These are phyloP conservation scores for Rhizopogon salebrosus DNA, from an alignment of 768 basidiomycete species.

Conservation along the genomic window DNA sequence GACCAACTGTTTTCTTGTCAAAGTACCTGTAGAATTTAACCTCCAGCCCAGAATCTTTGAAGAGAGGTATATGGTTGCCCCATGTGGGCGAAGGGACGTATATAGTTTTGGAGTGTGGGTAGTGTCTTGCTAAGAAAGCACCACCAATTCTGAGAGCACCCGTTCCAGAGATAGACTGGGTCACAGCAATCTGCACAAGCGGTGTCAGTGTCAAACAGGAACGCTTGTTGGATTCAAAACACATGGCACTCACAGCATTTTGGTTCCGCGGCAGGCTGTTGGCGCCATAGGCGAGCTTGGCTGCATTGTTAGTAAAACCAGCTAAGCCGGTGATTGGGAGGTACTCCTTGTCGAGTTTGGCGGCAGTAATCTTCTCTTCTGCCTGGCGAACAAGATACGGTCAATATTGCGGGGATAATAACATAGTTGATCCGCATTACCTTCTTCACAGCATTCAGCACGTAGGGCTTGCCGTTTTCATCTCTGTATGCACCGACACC, in stretches of 20 bases:
- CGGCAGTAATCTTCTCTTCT: constrained; percentile 62
- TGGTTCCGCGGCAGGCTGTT: constrained; percentile 69
- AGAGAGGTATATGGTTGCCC: constrained; percentile 95
- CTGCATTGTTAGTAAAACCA: constrained; percentile 81
- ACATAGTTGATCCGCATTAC: constrained; percentile 31
- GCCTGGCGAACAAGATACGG: constrained; percentile 41
- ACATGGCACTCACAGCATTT: constrained; percentile 53
- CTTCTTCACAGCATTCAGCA: constrained; percentile 85
- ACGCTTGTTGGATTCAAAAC: background rate
- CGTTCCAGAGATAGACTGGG: constrained; percentile 96
- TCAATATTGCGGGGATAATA: constrained; percentile 4
- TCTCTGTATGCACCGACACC: constrained; percentile 98
- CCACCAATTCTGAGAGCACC: constrained; percentile 95
- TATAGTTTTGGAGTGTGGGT: constrained; percentile 80
- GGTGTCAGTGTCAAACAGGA: constrained; percentile 3
- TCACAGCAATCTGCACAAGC: constrained; percentile 61
- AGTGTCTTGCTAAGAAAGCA: constrained; percentile 85
- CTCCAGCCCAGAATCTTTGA: constrained; percentile 91
- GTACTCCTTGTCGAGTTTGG: constrained; percentile 88
- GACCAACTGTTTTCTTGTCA: constrained; percentile 84
- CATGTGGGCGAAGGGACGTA: constrained; percentile 93
- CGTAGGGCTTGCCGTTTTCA: constrained; percentile 90
- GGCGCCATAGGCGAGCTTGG: constrained; percentile 85
- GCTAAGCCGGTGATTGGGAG: constrained; percentile 90
- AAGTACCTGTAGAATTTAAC: constrained; percentile 93